phyloP scores from a whole-genome alignment of 2,329 filamentous ascomycete genomes.

The Trichoderma aggressivum region DNA sequence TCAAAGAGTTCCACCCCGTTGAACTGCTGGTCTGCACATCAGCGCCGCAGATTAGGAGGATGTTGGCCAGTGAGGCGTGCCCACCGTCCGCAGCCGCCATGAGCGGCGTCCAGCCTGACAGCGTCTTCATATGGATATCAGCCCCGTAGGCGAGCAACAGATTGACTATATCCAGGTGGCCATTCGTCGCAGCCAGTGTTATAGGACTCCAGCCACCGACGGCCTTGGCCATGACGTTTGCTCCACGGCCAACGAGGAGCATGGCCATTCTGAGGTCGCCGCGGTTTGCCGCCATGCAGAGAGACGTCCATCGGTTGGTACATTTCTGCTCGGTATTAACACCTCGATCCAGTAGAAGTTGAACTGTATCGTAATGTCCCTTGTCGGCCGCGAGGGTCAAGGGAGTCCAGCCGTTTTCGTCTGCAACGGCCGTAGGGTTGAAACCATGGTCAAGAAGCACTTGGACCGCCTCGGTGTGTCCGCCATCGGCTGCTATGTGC shows the following conservation, averaged over 20 bases:
- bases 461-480: conserved; percentile 7
- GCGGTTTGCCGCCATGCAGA: conserved; percentile 15
- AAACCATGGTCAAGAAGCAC: conserved; percentile 15
- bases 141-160: conserved; percentile 2
- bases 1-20: conserved; percentile 13
- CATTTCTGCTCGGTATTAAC: conserved; percentile 5
- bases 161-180: neutral
- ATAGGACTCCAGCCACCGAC: conserved; percentile 3
- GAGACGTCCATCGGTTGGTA: conserved; percentile 12
- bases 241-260: conserved; percentile 6
- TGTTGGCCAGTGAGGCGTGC: neutral
- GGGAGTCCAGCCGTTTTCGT: conserved; percentile 1
- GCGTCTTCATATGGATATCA: conserved; percentile 2
- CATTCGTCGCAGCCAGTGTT: conserved; percentile 7
- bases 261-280: neutral
- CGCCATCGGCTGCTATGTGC: conserved; percentile 12
- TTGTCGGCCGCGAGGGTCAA: conserved; percentile 13
- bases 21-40: neutral
- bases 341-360: conserved; percentile 1
- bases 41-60: conserved; percentile 14
- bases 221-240: neutral
- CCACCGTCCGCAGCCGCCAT: conserved; percentile 10
- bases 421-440: neutral
- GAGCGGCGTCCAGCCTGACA: conserved; percentile 14
- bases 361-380: neutral